Evolutionary conservation across 257 asterid genomes (phyloP), one percentile per base, ranked within the genome.

Genomic region (Cinchona pubescens): DNA sequence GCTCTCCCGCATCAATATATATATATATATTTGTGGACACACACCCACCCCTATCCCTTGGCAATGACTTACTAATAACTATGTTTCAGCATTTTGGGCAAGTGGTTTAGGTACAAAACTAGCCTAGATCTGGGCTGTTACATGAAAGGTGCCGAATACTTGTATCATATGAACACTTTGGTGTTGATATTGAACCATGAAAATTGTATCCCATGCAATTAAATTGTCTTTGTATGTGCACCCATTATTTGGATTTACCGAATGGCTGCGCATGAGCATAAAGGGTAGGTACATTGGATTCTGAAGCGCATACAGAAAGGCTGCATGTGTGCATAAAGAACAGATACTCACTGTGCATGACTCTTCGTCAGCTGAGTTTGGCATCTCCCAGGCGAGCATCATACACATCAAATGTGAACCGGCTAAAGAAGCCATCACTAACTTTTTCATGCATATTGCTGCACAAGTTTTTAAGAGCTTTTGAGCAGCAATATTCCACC

Each of bases 321-420:
- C 21, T 65, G 49, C 35, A 6, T 46, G 13, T 4, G 62, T 27
- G 7, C 15, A 29, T 21, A 18, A 73, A 35, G 11, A 37, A n/a
- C 49, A 42, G 37, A 9, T 10, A 46, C 87, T 80, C 53, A 91
- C 97, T 18, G 34, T 34, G 45, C 63, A 75, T 8, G 90, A 82
- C 80, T 87, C 86, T 85, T 90, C 90, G 1, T 86, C 88, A 13
- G 69, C 58, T 3, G 86, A 79, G 81, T 74, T 83, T 7, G 97
- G 95, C 69, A 19, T 78, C 76, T 94, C 93, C 98, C 97, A 94
- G 67, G 98, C 98, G 43, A 90, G 88, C 97, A 94, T 94, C 97
- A 92, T 90, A n/a, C n/a, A n/a, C n/a, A 78, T 94, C 91, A 10
- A 92, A 92, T 2, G 97, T 90, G 86, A 88, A 87, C n/a, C 94